Evolutionary conservation across 352 stramenopile species (phyloP), one percentile per base, ranked within the genome.

Genomic region (Hyaloperonospora arabidopsidis): DNA sequence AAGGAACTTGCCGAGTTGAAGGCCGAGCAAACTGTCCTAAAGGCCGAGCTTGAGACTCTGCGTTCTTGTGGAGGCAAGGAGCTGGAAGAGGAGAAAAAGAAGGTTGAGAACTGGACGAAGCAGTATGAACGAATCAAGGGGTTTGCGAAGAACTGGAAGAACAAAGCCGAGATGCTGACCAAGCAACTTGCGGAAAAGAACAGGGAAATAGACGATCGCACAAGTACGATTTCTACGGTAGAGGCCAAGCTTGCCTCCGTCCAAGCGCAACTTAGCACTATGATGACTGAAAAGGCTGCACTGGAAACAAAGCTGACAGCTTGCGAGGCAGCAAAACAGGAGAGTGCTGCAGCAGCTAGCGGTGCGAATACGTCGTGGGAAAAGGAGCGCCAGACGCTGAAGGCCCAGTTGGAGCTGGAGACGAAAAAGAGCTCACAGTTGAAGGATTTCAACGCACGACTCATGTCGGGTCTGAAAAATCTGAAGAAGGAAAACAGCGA

Each of bases 91-190:
- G 79, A 87, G 46, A 76, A 82, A 50, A 74, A 70, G 23, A 85
- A 83, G 57, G 63, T 70, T 2, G 76, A 86, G 45, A 87, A 88
- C 52, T 76, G 74, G 63, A 67, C 67, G 39, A 86, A 86, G 54
- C 76, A 87, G 59, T 89, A 89, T 36, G 77, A 89, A 19, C 71
- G 73, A 5, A 89, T 92, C 56, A 87, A 89, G 61, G 70, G 68
- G 1, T 92, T 89, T 49, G 79, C 79, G 1, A 92, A 92, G 66
- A 84, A 74, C 32, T 92, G 81, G 81, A 89, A 92, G 67, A 73
- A 69, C 19, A 87, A 89, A 67, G 74, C 77, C 0, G 78, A 91
- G 58, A 52, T 52, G 23, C 54, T 87, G 36, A 84, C 57, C 5
- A 87, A 85, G 59, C 70, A 84, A 48, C 52, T 87, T 23, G 68